These are phyloP conservation scores for Macadamia integrifolia DNA, from an alignment of 164 flowering plant genomes.

Conservation along the genomic window DNA sequence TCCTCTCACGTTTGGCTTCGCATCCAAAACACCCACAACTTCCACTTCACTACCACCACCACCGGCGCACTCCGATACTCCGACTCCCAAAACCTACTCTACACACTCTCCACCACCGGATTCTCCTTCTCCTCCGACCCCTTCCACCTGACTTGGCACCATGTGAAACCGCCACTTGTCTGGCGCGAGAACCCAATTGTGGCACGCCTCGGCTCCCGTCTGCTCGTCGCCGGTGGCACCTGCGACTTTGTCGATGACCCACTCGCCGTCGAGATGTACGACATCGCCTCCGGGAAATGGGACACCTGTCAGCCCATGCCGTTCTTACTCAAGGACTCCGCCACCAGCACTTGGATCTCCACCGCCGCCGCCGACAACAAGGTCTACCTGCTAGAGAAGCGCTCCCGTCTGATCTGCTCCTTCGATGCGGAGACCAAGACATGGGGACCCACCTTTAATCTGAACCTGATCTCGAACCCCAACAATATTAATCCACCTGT, in stretches of 20 bases:
- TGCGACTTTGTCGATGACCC: constrained; percentile 62
- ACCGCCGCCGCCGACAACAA: constrained; percentile 30
- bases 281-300: constrained; percentile 33
- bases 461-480: too few relatives aligned
- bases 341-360: constrained; percentile 59
- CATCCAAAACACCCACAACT: constrained; percentile 16
- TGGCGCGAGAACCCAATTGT: constrained; percentile 74
- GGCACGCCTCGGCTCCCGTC: constrained; percentile 35
- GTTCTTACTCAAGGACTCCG: constrained; percentile 30
- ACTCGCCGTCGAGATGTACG: constrained; percentile 55
- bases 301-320: constrained; percentile 54
- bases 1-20: constrained; percentile 43
- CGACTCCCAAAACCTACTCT: constrained; percentile 41
- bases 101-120: constrained; percentile 37
- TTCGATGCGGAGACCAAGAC: constrained; percentile 33
- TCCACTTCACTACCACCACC: constrained; percentile 6
- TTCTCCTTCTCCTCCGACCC: constrained; percentile 53
- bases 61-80: constrained; percentile 58
- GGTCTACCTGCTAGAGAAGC: constrained; percentile 43
- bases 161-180: constrained; percentile 30
- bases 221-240: constrained; percentile 70
- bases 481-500: background rate
- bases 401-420: constrained; percentile 38
- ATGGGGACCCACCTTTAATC: constrained; percentile 28
- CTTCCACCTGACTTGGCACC: constrained; percentile 44